Evolutionary conservation across 2,329 filamentous ascomycete genomes (phyloP).

Genomic region (Trichoderma koningiopsis): DNA sequence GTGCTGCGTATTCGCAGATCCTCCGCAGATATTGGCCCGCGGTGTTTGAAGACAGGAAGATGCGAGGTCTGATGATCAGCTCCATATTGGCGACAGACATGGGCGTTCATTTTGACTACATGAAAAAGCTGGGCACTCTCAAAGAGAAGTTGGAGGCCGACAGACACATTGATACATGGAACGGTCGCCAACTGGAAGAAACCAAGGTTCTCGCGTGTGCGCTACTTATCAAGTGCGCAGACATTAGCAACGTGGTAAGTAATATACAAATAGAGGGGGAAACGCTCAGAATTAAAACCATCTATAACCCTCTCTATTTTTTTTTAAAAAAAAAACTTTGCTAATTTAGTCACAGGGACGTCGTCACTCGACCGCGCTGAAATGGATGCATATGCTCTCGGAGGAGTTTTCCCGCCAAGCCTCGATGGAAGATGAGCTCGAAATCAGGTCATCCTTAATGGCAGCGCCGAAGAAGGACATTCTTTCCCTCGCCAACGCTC

Average conservation of each 20-base stretch:
- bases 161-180: constrained; percentile 71
- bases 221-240: constrained; percentile 93
- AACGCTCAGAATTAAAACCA: not conserved
- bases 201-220: constrained; percentile 83
- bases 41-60: constrained; percentile 74
- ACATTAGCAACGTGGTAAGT: constrained; percentile 96
- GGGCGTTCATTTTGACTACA: constrained; percentile 96
- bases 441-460: constrained; percentile 85
- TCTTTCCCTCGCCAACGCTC: constrained; percentile 79
- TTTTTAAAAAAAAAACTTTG: not conserved
- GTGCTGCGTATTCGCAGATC: constrained; percentile 95
- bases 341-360: constrained; percentile 64
- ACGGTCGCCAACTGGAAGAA: constrained; percentile 72
- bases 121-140: constrained; percentile 80
- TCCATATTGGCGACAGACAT: constrained; percentile 98
- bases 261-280: not conserved
- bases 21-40: constrained; percentile 88
- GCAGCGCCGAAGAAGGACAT: constrained; percentile 82
- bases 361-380: constrained; percentile 75
- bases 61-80: constrained; percentile 92
- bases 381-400: constrained; percentile 93
- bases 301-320: not conserved
- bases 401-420: constrained; percentile 94
- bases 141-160: constrained; percentile 75
- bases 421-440: constrained; percentile 84